These are phyloP conservation scores for Fusarium chlamydosporum DNA, from an alignment of 2,329 filamentous ascomycete genomes.

Conservation along the genomic window DNA sequence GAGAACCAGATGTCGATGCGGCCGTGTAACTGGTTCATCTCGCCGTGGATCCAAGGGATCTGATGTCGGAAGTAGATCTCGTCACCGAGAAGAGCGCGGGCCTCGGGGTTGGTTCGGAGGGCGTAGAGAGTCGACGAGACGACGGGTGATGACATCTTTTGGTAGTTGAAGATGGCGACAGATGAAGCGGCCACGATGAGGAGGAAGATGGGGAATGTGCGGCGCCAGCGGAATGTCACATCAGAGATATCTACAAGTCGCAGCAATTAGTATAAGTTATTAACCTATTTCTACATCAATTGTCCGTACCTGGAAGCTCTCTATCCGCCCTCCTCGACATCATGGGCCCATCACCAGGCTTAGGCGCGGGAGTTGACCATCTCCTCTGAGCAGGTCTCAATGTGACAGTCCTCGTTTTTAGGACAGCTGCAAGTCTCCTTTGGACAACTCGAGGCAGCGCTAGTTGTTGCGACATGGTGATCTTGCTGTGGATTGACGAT, in stretches of 20 bases:
- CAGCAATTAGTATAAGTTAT: conserved; percentile 11
- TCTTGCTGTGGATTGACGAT: conserved; percentile 13
- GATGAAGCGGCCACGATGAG: conserved; percentile 77
- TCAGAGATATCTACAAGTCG: conserved; percentile 58
- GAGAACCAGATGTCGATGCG: conserved; percentile 88
- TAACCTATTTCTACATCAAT: background rate
- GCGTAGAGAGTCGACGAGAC: conserved; percentile 94
- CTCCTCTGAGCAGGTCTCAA: conserved; percentile 58
- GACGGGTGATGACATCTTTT: conserved; percentile 89
- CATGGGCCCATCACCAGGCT: conserved; percentile 72
- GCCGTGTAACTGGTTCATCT: conserved; percentile 95
- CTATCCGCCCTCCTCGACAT: conserved; percentile 76
- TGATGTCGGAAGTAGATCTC: conserved; percentile 84
- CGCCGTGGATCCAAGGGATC: conserved; percentile 86
- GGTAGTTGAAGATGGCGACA: conserved; percentile 98
- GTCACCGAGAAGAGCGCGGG: conserved; percentile 85
- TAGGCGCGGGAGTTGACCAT: conserved; percentile 68
- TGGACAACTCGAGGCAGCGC: conserved; percentile 49
- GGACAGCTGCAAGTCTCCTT: conserved; percentile 47
- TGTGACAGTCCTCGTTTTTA: conserved; percentile 39
- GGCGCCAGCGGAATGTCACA: conserved; percentile 72
- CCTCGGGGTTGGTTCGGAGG: conserved; percentile 81
- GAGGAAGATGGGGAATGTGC: conserved; percentile 85
- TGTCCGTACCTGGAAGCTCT: conserved; percentile 71
- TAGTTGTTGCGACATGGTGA: conserved; percentile 45